Evolutionary conservation across 176 grass and related monocot species (phyloP), one percentile per base, ranked within the genome.

Genomic region (Urochloa ruziziensis): DNA sequence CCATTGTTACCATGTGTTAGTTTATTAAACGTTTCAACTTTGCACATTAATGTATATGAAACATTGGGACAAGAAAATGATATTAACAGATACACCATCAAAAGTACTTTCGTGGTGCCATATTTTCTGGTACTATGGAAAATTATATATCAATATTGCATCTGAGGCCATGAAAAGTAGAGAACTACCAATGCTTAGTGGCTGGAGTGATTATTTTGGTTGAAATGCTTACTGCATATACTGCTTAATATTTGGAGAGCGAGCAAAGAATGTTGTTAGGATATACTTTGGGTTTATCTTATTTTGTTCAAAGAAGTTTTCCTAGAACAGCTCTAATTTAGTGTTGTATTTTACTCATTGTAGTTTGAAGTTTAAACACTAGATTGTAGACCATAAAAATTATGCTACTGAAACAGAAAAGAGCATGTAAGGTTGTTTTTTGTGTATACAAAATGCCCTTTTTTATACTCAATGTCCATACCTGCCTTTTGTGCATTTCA

Each of bases 311-410:
- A 70, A 56, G 6, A 30, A 70, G 10, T 74, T 34, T 36, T 84
- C 34, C 19, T 65, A 44, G 34, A 29, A 29, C 21, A 32, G 34
- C 63, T 58, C 39, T 70, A 69, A 27, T 81, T 51, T 44, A n/a
- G 7, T 68, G 74, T 42, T 82, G 42, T 69, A 23, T 81, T 80
- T 73, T 88, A 72, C 44, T 80, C 6, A 74, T 51, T 6, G 51
- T 21, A 3, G 10, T 80, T 73, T 85, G 52, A 6, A 2, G 71
- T 82, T 77, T 54, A 7, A 77, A 85, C 42, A 30, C 24, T 80
- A 32, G 39, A 80, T 36, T 89, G 16, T 75, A 52, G 6, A 21
- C 33, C 34, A 52, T 63, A 27, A 52, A 7, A 67, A 67, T 61
- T 36, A n/a, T 34, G 21, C 23, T n/a, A n/a, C 27, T 27, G 28